phyloP scores from a whole-genome alignment of 495 filamentous ascomycete genomes.

The Penicillium diatomitis region DNA sequence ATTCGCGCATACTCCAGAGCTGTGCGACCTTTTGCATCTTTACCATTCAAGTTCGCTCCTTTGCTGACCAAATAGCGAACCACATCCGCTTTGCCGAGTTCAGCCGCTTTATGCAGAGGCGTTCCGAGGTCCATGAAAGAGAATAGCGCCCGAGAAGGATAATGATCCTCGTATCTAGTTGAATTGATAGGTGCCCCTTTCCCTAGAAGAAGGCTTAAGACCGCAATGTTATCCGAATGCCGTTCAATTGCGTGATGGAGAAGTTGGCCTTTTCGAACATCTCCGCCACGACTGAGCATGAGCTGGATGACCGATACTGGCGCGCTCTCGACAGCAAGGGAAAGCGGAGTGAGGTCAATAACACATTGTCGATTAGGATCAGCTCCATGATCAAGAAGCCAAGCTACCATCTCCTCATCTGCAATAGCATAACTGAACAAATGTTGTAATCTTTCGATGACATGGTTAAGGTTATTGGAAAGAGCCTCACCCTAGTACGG shows the following conservation, averaged over 20 bases:
- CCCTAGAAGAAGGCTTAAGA: slow-evolving; percentile 9
- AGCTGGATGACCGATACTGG: slow-evolving; percentile 9
- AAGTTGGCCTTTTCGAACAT: slow-evolving; percentile 14
- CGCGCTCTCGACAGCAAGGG: slow-evolving; percentile 12
- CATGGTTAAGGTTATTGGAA: not conserved
- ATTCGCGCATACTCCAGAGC: slow-evolving; percentile 1
- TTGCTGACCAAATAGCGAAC: slow-evolving; percentile 2
- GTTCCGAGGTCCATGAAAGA: slow-evolving; percentile 8
- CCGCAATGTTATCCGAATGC: slow-evolving; percentile 7
- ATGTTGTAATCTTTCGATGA: slow-evolving; percentile 1
- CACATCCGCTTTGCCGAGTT: slow-evolving; percentile 1
- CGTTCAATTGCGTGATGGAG: slow-evolving; percentile 12
- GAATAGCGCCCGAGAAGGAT: slow-evolving; percentile 7
- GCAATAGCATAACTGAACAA: slow-evolving; percentile 7
- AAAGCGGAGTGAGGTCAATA: slow-evolving; percentile 15
- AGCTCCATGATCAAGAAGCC: slow-evolving; percentile 16
- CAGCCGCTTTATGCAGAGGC: slow-evolving; percentile 11
- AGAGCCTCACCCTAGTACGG: slow-evolving; percentile 7
- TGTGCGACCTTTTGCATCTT: slow-evolving; percentile 4
- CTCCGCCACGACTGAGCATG: slow-evolving; percentile 8
- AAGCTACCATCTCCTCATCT: slow-evolving; percentile 14
- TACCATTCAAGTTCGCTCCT: not conserved
- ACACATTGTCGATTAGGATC: slow-evolving; percentile 12
- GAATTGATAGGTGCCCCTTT: slow-evolving; percentile 7
- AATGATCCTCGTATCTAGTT: slow-evolving; percentile 10